phyloP scores from a whole-genome alignment of 371 early-diverging fungal genomes.

The Batrachochytrium dendrobatidis region DNA sequence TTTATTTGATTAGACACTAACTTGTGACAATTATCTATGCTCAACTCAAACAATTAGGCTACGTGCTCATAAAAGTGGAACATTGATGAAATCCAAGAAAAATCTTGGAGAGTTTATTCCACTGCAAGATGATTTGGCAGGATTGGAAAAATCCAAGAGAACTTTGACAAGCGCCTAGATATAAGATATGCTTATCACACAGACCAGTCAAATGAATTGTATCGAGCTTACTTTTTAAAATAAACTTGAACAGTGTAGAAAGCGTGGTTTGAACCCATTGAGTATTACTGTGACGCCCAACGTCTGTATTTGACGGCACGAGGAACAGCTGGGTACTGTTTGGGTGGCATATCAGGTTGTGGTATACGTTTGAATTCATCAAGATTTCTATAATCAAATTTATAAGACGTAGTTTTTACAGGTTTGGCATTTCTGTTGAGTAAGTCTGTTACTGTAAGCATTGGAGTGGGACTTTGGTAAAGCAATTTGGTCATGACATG shows the following conservation, averaged over 20 bases:
- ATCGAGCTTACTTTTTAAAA: too few species aligned
- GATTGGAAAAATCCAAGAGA: neutral
- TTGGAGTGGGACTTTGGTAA: neutral
- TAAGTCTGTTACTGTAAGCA: slow-evolving; percentile 1
- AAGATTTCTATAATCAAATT: neutral
- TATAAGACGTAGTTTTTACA: neutral
- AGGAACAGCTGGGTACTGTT: neutral
- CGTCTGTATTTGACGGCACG: neutral
- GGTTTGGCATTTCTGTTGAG: neutral
- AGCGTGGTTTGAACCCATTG: too few species aligned
- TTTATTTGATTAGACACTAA: too few species aligned
- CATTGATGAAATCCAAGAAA: slow-evolving; percentile 1
- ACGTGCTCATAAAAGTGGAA: neutral
- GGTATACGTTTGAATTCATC: neutral
- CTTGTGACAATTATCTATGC: too few species aligned
- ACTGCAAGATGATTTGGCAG: slow-evolving; percentile 10
- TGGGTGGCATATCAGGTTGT: neutral
- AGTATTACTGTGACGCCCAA: too few species aligned
- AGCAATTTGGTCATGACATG: slow-evolving; percentile 14
- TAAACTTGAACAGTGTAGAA: too few species aligned
- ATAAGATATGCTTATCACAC: too few species aligned
- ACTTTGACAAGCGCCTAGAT: too few species aligned
- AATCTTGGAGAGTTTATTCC: slow-evolving; percentile 19
- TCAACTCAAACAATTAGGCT: neutral
- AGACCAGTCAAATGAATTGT: too few species aligned